phyloP scores from a whole-genome alignment of 768 basidiomycete species.

The Mycena filopes region DNA sequence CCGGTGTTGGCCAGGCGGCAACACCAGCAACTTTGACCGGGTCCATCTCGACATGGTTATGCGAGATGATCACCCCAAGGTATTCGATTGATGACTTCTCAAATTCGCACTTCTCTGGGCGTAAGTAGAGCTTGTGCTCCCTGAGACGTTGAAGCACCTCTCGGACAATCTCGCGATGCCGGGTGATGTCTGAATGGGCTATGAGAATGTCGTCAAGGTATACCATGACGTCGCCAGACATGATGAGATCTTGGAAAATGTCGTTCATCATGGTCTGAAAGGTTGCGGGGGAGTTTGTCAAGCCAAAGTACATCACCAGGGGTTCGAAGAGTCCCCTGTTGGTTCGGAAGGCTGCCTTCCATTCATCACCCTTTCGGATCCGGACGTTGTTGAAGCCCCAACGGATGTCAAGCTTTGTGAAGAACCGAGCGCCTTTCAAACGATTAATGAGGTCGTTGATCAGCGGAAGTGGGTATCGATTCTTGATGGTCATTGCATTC shows the following conservation, averaged over 20 bases:
- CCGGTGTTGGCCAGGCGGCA: no score
- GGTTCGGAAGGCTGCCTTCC: no score
- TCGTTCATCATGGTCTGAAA: constrained; percentile 48
- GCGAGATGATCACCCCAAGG: constrained; percentile 24
- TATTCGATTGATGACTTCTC: neutral
- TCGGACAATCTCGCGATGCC: neutral
- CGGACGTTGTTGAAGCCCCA: no score
- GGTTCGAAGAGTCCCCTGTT: constrained; percentile 45
- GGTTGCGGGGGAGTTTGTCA: constrained; percentile 45
- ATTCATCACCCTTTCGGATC: no score
- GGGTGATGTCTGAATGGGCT: constrained; percentile 15
- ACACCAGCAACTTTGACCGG: no score
- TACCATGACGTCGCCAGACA: constrained; percentile 38
- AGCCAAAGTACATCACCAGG: constrained; percentile 54
- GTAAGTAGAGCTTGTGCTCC: constrained; percentile 25
- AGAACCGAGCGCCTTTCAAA: neutral
- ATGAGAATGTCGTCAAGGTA: constrained; percentile 49
- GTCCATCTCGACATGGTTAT: constrained; percentile 42
- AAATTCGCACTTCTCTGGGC: neutral
- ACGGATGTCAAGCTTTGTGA: no score
- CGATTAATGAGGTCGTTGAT: neutral
- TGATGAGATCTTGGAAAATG: constrained; percentile 43
- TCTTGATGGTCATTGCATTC: neutral
- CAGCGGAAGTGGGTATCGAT: no score
- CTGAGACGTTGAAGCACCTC: constrained; percentile 14